Base-by-base conservation (phyloP, 2,329 filamentous ascomycete genomes). In the Alternaria arborescens region DNA sequence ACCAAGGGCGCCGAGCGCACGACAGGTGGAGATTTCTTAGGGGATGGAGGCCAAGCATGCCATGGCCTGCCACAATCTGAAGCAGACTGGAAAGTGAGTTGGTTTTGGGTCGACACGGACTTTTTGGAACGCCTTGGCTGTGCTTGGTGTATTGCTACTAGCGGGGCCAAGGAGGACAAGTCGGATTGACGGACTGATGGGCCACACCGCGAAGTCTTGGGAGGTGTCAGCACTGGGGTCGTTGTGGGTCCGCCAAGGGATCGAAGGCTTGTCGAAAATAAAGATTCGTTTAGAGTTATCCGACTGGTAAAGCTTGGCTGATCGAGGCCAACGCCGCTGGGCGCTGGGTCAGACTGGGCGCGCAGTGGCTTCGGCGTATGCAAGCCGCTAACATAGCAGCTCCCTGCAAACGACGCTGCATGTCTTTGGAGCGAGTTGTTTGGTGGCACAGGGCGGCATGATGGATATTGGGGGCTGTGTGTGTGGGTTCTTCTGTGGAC, bases 201-300 rank as follows among this genome's bases (percentile, higher is more conserved):
- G 44, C 56, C 55, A 54, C 46, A 48, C 44, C 22, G 55, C 57
- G 53, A 63, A 61, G 68, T 58, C 67, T 70, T 73, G 69, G 69
- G 32, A 67, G 59, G 70, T 70, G 71, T 72, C 70, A 70, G 69
- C 60, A 58, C 67, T 51, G 58, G 65, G 66, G 42, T 52, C 12
- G 51, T 24, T 61, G 62, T 68, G 70, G 70, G 43, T 18, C 52
- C 26, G 67, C 71, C 72, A 74, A 75, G 72, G 54, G 52, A 62
- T 65, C 60, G 60, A 74, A 76, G 74, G 73, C 74, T 77, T 76
- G 74, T 76, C 70, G 43, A 65, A 58, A 63, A 69, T 71, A 73
- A 73, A 71, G 68, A 72, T 73, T 69, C 58, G 71, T 72, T 71
- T 75, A 72, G 71, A 66, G 70, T 75, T 73, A 68, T 54, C 65